Percentiles rank a stretch among this genome's conserved stretches.
Evolutionary conservation across 2,329 filamentous ascomycete species (phyloP).

Genomic region (Rosellinia necatrix): DNA sequence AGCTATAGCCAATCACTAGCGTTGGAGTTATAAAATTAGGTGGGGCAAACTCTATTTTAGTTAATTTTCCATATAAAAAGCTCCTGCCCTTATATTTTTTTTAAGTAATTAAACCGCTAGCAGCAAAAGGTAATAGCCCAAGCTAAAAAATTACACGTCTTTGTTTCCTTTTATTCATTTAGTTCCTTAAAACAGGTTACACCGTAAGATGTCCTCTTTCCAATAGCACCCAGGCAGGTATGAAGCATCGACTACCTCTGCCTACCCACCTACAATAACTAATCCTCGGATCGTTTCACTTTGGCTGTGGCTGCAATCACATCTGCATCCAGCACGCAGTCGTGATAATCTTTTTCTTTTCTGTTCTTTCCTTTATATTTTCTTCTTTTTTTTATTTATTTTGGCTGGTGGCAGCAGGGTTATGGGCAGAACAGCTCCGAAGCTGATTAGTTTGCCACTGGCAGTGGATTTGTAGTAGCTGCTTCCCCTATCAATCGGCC

Average conservation of each 20-base stretch:
- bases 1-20: not conserved
- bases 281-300: not conserved
- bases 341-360: not conserved
- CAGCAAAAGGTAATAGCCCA: slow-evolving; percentile 4
- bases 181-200: too few relatives aligned
- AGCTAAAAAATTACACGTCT: not conserved
- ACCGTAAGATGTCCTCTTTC: too few relatives aligned
- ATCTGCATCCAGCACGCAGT: not conserved
- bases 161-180: not conserved
- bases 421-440: too few relatives aligned
- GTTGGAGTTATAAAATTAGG: slow-evolving; percentile 1
- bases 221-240: too few relatives aligned
- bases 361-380: too few relatives aligned
- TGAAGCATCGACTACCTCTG: too few relatives aligned
- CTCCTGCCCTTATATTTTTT: not conserved
- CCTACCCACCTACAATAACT: too few relatives aligned
- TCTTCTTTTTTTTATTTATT: too few relatives aligned
- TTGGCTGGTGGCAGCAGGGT: too few relatives aligned
- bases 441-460: too few relatives aligned
- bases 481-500: too few relatives aligned
- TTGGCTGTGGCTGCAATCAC: not conserved
- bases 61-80: slow-evolving; percentile 18
- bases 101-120: slow-evolving; percentile 14
- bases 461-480: too few relatives aligned
- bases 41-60: slow-evolving; percentile 6